Conservation (phyloP, 2,329 filamentous ascomycete genomes). For the Elsinoe perseae region DNA sequence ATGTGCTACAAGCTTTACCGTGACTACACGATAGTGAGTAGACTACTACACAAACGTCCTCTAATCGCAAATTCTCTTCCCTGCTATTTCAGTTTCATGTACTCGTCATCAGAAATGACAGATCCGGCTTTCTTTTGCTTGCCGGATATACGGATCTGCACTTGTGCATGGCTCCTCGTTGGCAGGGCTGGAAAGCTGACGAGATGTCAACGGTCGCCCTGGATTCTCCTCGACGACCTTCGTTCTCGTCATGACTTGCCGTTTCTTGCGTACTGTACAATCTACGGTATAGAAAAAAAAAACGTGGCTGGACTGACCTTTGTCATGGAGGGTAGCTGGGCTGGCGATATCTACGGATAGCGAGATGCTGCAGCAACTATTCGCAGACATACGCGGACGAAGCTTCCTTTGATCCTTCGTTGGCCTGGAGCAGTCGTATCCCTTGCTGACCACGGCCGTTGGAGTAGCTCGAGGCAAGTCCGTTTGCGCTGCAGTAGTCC, state of each 20-base stretch:
- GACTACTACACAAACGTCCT: background rate
- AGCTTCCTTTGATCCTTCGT: background rate
- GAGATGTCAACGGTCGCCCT: background rate
- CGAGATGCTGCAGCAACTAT: background rate
- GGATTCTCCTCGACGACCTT: background rate
- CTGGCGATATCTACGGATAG: background rate
- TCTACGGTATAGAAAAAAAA: background rate
- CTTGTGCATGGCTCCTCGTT: background rate
- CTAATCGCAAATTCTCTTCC: background rate
- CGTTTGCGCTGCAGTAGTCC: background rate
- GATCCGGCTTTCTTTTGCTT: background rate
- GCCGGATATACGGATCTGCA: background rate
- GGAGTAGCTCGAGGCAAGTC: background rate
- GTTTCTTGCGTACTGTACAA: background rate
- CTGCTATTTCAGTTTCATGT: background rate
- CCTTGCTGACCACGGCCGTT: background rate
- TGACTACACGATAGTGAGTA: conserved; percentile 1
- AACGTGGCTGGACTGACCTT: background rate
- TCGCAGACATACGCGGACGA: background rate
- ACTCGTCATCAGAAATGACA: background rate
- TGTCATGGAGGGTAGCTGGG: background rate
- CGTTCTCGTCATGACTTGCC: background rate
- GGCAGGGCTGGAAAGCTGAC: background rate
- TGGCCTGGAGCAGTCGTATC: background rate
- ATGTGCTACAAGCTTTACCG: conserved; percentile 6